Percentiles rank a stretch among this genome's conserved stretches.
Conservation (phyloP, 306 rosid genomes). For the Mucuna pruriens region DNA sequence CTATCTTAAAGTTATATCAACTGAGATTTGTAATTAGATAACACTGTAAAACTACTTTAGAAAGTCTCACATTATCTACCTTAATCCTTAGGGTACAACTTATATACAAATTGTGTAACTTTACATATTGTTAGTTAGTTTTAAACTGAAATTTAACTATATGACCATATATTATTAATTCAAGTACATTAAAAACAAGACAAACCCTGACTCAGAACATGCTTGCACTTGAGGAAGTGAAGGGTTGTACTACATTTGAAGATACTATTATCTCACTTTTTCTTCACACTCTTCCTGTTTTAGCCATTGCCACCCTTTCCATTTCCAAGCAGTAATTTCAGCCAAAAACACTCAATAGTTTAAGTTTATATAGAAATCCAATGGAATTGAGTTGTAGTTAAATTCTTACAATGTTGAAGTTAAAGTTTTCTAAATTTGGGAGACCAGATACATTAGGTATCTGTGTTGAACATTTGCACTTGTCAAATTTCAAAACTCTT, state of each 20-base stretch:
- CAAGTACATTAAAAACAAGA: not conserved
- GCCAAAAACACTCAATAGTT: not conserved
- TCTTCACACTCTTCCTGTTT: not conserved
- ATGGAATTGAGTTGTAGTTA: not conserved
- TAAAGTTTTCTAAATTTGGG: not conserved
- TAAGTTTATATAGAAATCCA: not conserved
- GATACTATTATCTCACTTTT: not conserved
- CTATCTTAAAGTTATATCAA: no score
- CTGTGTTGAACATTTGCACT: not conserved
- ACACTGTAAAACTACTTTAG: no score
- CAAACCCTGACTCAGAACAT: not conserved
- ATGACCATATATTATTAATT: not conserved
- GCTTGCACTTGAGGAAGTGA: not conserved
- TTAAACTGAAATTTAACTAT: no score
- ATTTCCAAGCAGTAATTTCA: not conserved
- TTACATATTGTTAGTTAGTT: no score
- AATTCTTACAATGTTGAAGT: not conserved
- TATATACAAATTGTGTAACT: no score
- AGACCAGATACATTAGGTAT: slow-evolving; percentile 21
- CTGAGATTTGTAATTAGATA: no score
- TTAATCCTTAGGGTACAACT: no score
- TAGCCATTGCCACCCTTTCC: slow-evolving; percentile 6
- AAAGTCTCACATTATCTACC: no score
- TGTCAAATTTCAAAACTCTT: not conserved
- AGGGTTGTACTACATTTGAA: slow-evolving; percentile 7